These are phyloP conservation scores for Sclerotinia sclerotiorum DNA, from an alignment of 2,329 filamentous ascomycete genomes.

Conservation along the genomic window DNA sequence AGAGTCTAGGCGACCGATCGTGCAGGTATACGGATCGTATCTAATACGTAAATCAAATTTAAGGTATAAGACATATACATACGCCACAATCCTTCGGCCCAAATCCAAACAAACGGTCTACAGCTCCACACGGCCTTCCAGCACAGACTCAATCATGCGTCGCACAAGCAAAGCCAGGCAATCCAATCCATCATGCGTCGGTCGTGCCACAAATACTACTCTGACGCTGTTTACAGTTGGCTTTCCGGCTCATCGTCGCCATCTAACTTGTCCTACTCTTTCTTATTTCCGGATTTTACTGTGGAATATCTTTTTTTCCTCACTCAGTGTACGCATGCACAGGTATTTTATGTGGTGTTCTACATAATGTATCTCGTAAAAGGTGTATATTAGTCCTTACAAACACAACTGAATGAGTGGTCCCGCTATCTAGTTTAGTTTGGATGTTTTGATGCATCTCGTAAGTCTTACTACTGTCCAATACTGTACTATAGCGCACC, in stretches of 20 bases:
- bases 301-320: no score
- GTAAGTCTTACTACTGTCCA: neutral
- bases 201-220: conserved; percentile 1
- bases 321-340: neutral
- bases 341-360: neutral
- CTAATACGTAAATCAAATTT: no score
- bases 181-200: neutral
- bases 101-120: neutral
- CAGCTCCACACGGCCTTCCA: neutral
- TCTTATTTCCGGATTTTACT: neutral
- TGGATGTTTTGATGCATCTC: neutral
- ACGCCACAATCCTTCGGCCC: neutral
- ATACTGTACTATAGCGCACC: no score
- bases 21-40: no score
- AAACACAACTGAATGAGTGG: neutral
- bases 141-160: neutral
- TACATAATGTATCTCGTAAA: neutral
- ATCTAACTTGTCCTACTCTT: neutral
- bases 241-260: neutral
- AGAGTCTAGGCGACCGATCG: no score
- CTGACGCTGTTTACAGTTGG: neutral
- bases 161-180: neutral
- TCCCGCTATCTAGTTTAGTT: neutral
- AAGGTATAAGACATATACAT: neutral
- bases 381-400: neutral